phyloP scores from a whole-genome alignment of 306 rosid species.

The Cicer judaicum region DNA sequence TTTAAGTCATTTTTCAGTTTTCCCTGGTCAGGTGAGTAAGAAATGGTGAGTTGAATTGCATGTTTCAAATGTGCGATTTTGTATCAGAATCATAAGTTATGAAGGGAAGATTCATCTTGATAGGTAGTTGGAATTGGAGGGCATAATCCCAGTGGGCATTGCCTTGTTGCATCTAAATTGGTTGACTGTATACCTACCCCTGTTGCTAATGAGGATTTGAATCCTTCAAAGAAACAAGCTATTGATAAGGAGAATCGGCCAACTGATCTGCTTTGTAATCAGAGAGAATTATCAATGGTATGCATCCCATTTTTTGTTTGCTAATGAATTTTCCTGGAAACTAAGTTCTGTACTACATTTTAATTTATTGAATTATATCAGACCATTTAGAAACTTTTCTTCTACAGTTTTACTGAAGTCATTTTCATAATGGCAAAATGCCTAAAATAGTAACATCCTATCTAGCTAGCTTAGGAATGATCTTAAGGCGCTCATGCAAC shows the following conservation, averaged over 20 bases:
- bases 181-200: slow-evolving; percentile 68
- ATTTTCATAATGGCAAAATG: background rate
- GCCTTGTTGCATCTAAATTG: slow-evolving; percentile 84
- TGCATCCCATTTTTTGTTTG: slow-evolving; percentile 29
- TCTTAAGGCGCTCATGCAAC: slow-evolving; percentile 6
- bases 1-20: slow-evolving; percentile 76
- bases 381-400: slow-evolving; percentile 7
- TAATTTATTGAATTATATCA: slow-evolving; percentile 12
- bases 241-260: slow-evolving; percentile 62
- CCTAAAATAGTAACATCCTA: slow-evolving; percentile 28
- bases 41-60: slow-evolving; percentile 26
- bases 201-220: slow-evolving; percentile 52
- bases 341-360: slow-evolving; percentile 19
- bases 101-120: slow-evolving; percentile 45
- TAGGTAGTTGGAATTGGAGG: slow-evolving; percentile 93
- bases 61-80: slow-evolving; percentile 30
- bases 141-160: slow-evolving; percentile 96
- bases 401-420: slow-evolving; percentile 21
- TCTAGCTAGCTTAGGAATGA: slow-evolving; percentile 24
- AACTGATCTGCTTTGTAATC: slow-evolving; percentile 45
- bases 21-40: slow-evolving; percentile 90
- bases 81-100: slow-evolving; percentile 30
- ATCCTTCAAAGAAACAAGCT: slow-evolving; percentile 79
- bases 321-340: slow-evolving; percentile 29
- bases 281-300: slow-evolving; percentile 77